These are phyloP conservation scores for Tetragonia tetragonoides DNA, from an alignment of 148 eudicot genomes.

Conservation along the genomic window DNA sequence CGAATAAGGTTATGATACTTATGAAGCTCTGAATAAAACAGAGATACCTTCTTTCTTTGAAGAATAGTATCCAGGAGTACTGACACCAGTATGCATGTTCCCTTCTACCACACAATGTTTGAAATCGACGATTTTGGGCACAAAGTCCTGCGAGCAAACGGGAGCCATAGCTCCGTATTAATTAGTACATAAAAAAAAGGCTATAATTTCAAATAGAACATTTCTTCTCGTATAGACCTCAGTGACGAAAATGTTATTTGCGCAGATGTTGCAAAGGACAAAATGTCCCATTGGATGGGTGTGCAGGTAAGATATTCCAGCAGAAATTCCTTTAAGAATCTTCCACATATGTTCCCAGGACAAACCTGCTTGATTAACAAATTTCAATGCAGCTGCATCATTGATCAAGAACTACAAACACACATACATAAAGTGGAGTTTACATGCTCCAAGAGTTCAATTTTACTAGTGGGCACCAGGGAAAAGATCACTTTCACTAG, in stretches of 20 bases:
- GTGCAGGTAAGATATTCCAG: neutral
- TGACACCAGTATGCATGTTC: neutral
- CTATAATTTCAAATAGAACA: too few species aligned
- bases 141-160: neutral
- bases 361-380: neutral
- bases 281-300: neutral
- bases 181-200: too few species aligned
- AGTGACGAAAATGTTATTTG: neutral
- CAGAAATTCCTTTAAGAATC: neutral
- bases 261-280: neutral
- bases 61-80: neutral
- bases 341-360: neutral
- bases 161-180: too few species aligned
- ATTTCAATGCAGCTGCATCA: neutral
- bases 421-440: too few species aligned
- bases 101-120: neutral
- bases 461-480: too few species aligned
- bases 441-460: too few species aligned
- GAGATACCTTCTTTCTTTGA: neutral
- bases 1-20: too few species aligned
- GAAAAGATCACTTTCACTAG: too few species aligned
- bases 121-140: neutral
- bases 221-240: neutral
- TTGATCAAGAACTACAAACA: too few species aligned
- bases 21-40: too few species aligned